These are phyloP conservation scores for Fusarium devonianum DNA, from an alignment of 2,329 filamentous ascomycete genomes.

Conservation along the genomic window DNA sequence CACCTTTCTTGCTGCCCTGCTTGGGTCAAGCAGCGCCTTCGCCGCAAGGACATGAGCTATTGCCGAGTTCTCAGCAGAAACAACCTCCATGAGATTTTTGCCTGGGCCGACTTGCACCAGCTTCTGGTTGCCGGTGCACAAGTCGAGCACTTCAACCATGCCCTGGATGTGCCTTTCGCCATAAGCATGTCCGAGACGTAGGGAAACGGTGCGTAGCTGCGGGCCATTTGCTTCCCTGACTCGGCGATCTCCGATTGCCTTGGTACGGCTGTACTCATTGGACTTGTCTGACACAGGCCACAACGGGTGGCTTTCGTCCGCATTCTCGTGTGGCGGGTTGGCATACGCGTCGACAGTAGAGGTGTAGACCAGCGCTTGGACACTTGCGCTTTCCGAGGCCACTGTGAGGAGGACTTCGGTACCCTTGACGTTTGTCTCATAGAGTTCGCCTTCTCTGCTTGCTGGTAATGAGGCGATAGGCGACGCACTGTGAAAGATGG, in stretches of 20 bases:
- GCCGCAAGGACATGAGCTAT: conserved; percentile 40
- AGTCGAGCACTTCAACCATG: conserved; percentile 39
- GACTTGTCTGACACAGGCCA: conserved; percentile 33
- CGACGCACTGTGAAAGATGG: conserved; percentile 46
- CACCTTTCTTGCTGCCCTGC: conserved; percentile 21
- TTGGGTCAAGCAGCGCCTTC: conserved; percentile 37
- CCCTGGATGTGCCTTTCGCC: conserved; percentile 45
- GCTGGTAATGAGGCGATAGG: conserved; percentile 38
- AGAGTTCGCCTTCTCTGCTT: conserved; percentile 24
- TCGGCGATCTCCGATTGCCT: conserved; percentile 43
- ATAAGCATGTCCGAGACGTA: conserved; percentile 45
- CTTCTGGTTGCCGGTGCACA: conserved; percentile 48
- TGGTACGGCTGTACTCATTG: conserved; percentile 43
- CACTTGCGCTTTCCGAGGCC: conserved; percentile 26
- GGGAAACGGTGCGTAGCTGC: conserved; percentile 34
- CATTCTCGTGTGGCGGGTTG: conserved; percentile 32
- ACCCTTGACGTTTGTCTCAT: conserved; percentile 44
- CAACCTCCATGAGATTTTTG: conserved; percentile 39
- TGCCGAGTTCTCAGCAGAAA: conserved; percentile 40
- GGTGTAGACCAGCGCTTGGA: conserved; percentile 45
- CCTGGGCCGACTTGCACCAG: conserved; percentile 41
- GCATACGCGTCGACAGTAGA: conserved; percentile 43
- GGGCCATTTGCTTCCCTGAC: conserved; percentile 43
- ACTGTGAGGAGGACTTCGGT: conserved; percentile 41
- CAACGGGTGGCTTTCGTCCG: conserved; percentile 38